Evolutionary conservation across 768 basidiomycete genomes (phyloP).

Genomic region (Hericium alpestre): DNA sequence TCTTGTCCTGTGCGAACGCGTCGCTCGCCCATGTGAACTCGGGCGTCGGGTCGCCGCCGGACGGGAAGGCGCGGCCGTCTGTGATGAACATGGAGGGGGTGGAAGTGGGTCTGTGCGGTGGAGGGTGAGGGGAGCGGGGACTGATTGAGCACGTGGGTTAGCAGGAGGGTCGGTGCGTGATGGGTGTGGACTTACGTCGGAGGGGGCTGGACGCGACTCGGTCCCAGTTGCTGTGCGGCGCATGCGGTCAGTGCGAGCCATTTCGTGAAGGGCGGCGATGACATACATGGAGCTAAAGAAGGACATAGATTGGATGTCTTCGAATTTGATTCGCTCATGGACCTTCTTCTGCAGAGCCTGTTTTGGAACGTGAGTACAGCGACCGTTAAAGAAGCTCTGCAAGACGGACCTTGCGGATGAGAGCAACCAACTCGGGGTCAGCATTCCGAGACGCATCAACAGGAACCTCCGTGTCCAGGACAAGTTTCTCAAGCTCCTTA

Average conservation of each 20-base stretch:
- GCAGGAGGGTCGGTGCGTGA: too few species aligned
- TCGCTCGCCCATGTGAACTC: neutral
- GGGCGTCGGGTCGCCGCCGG: neutral
- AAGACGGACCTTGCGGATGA: neutral
- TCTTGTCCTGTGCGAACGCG: neutral
- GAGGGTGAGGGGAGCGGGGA: too few species aligned
- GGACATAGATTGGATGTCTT: neutral
- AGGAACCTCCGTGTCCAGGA: neutral
- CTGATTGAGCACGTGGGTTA: too few species aligned
- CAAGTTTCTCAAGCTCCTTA: neutral
- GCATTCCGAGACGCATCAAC: neutral
- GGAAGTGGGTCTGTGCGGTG: neutral
- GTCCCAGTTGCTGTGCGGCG: neutral
- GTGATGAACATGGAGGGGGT: neutral
- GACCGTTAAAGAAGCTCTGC: neutral
- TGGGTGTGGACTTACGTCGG: neutral
- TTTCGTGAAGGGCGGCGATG: neutral
- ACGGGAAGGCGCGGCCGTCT: neutral
- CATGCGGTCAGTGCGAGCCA: neutral
- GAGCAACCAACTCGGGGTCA: neutral
- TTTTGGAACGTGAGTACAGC: neutral
- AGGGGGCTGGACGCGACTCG: neutral
- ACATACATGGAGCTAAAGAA: neutral
- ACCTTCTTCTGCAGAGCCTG: neutral
- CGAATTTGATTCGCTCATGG: neutral